Base-by-base conservation (phyloP, 2,329 filamentous ascomycete genomes). In the Xylariales sp. region DNA sequence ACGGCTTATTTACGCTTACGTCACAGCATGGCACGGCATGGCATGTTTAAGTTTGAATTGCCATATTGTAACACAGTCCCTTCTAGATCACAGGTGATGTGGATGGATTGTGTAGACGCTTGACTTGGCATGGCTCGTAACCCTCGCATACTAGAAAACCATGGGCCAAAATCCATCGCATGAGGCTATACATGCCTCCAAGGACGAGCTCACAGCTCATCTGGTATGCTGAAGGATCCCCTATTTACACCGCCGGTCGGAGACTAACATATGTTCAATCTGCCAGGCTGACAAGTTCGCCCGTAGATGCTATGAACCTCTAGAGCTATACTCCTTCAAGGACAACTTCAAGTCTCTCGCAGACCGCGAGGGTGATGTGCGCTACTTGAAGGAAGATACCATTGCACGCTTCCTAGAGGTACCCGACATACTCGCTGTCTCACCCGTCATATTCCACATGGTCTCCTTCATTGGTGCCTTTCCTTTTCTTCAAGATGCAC, bases 321-420 rank as follows among this genome's bases (percentile, higher is more conserved):
- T 93, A 64, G 91, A 94, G 78, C 82, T 92, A 36, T 92, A 91
- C 79, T 92, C 87, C 39, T 88, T 93, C 79, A 90, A 89, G 73
- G 88, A 92, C 76, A 90, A 93, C 75, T 93, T 93, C 81, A 86
- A 85, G 67, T 87, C 84, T 65, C 87, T 93, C 23, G 89, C 91
- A 70, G 90, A 93, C 73, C 80, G 85, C 16, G 84, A 91, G 75
- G 87, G 85, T 56, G 81, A 84, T 50, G 80, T 92, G 54, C 83
- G 83, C 59, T 92, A 92, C 76, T 85, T 93, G 70, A 91, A 89
- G 74, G 90, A 91, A 75, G 87, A 90, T 59, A 93, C 90, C 10
- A 81, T 93, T 71, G 86, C 89, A 67, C 86, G 90, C 41, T 93
- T 92, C 77, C 86, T 94, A 52, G 90, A 92, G 79, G 85, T 94